These are phyloP conservation scores for Phialophora expanda DNA, from an alignment of 2,329 filamentous ascomycete genomes.

Conservation along the genomic window DNA sequence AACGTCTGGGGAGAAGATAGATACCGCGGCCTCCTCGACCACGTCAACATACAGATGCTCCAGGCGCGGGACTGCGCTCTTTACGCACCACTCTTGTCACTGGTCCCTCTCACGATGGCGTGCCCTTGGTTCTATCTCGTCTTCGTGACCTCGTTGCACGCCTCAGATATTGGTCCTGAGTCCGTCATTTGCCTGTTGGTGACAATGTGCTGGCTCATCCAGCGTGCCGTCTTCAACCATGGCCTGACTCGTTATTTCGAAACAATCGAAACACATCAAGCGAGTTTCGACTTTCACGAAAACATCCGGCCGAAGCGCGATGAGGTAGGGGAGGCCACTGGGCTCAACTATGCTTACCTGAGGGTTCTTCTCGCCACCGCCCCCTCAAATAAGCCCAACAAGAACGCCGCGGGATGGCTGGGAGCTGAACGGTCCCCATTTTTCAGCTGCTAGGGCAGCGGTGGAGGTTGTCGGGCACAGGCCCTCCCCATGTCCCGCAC, in stretches of 20 bases:
- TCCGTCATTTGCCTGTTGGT: background rate
- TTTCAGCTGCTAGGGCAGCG: background rate
- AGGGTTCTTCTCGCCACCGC: background rate
- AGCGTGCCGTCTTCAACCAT: background rate
- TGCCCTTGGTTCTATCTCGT: background rate
- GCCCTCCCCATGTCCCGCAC: background rate
- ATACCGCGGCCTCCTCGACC: background rate
- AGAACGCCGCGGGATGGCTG: background rate
- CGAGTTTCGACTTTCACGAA: background rate
- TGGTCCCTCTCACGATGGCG: background rate
- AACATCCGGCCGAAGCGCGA: background rate
- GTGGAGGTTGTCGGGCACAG: background rate
- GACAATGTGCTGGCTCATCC: background rate
- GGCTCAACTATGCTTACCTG: background rate
- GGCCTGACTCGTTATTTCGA: background rate
- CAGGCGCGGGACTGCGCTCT: background rate
- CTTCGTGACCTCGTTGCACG: background rate
- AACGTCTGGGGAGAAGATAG: background rate
- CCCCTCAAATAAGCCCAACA: background rate
- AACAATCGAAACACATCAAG: background rate
- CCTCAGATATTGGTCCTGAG: background rate
- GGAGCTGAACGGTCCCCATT: background rate
- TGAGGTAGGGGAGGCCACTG: background rate
- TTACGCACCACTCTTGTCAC: background rate
- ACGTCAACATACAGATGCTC: constrained; percentile 1